phyloP scores from a whole-genome alignment of 371 early-diverging fungal species.

The Lichtheimia corymbifera region DNA sequence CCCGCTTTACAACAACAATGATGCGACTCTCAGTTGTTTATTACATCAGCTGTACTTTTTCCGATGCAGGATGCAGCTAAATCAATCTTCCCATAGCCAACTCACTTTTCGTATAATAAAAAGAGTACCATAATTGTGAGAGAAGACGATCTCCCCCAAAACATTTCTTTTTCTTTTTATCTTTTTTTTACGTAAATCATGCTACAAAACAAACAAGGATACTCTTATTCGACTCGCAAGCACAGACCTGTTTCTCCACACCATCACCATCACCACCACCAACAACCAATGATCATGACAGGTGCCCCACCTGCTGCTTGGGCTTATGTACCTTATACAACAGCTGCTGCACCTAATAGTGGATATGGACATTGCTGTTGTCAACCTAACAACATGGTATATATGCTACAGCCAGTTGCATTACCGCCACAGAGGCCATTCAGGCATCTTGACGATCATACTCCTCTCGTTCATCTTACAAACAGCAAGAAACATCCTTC shows the following conservation, averaged over 20 bases:
- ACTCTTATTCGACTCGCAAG: neutral
- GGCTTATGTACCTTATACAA: no score
- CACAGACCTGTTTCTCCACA: neutral
- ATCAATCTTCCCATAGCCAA: neutral
- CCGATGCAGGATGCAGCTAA: conserved; percentile 3
- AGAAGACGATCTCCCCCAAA: no score
- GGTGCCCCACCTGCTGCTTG: no score
- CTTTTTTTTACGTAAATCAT: neutral
- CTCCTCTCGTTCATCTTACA: conserved; percentile 2
- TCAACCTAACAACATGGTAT: no score
- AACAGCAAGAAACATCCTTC: neutral
- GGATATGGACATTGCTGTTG: no score
- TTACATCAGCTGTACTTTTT: no score
- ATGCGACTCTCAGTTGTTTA: no score
- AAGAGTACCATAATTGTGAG: neutral
- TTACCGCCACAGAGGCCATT: neutral
- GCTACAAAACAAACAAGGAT: neutral
- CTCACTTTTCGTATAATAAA: conserved; percentile 1
- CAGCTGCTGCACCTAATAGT: no score
- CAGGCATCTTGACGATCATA: conserved; percentile 6
- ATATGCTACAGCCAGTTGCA: neutral
- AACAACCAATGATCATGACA: neutral
- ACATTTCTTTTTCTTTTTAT: neutral
- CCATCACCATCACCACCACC: neutral
- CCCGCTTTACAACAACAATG: neutral